phyloP scores from a whole-genome alignment of 176 grass and related monocot genomes.

The Bothriochloa decipiens region DNA sequence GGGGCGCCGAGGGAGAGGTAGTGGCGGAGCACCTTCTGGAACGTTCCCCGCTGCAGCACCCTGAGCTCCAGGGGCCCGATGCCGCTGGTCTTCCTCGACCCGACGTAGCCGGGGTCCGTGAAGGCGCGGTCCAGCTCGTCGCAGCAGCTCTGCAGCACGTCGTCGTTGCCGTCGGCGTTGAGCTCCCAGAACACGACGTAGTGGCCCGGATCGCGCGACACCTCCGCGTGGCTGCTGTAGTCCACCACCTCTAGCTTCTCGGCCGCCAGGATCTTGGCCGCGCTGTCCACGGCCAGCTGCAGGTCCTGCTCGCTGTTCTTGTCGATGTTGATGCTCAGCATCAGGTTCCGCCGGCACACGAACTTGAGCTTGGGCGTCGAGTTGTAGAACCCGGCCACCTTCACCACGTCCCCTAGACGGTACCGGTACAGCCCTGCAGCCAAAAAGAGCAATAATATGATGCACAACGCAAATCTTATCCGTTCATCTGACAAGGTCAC shows the following conservation, averaged over 20 bases:
- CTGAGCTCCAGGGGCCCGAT: conserved; percentile 71
- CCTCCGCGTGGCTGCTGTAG: conserved; percentile 78
- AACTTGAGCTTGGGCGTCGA: conserved; percentile 87
- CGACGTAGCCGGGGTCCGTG: conserved; percentile 64
- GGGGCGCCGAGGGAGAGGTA: conserved; percentile 60
- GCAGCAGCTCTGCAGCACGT: conserved; percentile 70
- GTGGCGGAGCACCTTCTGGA: conserved; percentile 64
- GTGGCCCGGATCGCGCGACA: conserved; percentile 59
- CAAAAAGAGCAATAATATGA: not conserved
- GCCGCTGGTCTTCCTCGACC: conserved; percentile 40
- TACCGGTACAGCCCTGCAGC: conserved; percentile 79
- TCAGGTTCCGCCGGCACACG: conserved; percentile 69
- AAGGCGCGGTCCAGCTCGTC: conserved; percentile 75
- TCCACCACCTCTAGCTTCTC: conserved; percentile 93
- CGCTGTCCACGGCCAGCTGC: conserved; percentile 64
- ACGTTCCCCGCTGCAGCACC: conserved; percentile 55
- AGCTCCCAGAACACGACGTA: conserved; percentile 88
- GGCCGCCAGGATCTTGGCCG: conserved; percentile 50
- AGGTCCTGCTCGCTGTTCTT: conserved; percentile 94
- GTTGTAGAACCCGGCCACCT: conserved; percentile 83
- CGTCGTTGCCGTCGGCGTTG: conserved; percentile 50
- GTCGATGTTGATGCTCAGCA: conserved; percentile 88
- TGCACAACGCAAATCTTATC: conserved; percentile 29
- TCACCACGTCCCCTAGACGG: conserved; percentile 73
- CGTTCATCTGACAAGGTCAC: not conserved